Evolutionary conservation across 164 flowering plant genomes (phyloP).

Genomic region (Platanus orientalis): DNA sequence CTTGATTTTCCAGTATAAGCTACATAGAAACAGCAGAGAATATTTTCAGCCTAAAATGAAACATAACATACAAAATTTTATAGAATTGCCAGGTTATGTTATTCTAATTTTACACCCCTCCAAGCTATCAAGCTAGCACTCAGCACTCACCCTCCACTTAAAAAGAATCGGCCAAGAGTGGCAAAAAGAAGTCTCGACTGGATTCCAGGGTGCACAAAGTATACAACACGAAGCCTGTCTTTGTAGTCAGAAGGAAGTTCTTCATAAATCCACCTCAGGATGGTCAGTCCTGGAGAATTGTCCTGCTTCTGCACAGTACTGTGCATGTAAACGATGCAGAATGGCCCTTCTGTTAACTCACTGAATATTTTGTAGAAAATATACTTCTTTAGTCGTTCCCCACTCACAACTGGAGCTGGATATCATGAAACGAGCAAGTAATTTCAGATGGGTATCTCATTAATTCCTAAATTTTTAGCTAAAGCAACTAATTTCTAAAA

Average conservation of each 20-base stretch:
- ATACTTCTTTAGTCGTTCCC: slow-evolving; percentile 78
- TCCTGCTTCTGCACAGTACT: slow-evolving; percentile 83
- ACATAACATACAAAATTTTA: neutral
- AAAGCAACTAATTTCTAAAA: neutral
- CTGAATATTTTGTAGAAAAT: slow-evolving; percentile 55
- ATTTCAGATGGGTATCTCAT: neutral
- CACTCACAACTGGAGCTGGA: slow-evolving; percentile 75
- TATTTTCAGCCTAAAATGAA: neutral
- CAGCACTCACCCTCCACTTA: slow-evolving; percentile 83
- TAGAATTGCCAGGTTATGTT: no score
- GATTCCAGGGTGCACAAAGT: slow-evolving; percentile 92
- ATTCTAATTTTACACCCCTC: no score
- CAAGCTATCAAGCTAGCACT: slow-evolving; percentile 20
- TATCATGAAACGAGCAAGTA: neutral
- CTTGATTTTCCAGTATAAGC: slow-evolving; percentile 88
- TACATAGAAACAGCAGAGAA: slow-evolving; percentile 18
- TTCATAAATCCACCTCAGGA: slow-evolving; percentile 95
- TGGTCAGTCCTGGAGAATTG: slow-evolving; percentile 79
- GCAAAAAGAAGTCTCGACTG: slow-evolving; percentile 77
- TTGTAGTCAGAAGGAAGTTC: slow-evolving; percentile 63
- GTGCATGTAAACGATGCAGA: slow-evolving; percentile 81
- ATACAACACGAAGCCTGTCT: slow-evolving; percentile 75
- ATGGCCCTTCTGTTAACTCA: slow-evolving; percentile 80
- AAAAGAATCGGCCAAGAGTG: slow-evolving; percentile 79
- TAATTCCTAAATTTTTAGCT: neutral